Evolutionary conservation across 345 rosid species (phyloP).

Genomic region (Tarenaya hassleriana): DNA sequence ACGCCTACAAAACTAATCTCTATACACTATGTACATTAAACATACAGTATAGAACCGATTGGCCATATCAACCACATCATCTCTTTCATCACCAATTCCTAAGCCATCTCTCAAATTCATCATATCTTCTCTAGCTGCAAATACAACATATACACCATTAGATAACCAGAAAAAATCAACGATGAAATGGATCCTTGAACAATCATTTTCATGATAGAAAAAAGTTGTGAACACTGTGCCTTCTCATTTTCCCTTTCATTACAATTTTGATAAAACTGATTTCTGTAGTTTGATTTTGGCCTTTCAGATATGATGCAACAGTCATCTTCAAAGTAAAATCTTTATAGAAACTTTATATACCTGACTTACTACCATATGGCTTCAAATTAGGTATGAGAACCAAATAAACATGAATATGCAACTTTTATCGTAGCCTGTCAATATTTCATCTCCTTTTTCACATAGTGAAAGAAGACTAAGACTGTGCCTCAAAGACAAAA

Average conservation of each 20-base stretch:
- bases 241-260: background rate
- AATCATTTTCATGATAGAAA: background rate
- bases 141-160: background rate
- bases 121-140: conserved; percentile 59
- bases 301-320: background rate
- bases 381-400: conserved; percentile 1
- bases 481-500: too few species aligned
- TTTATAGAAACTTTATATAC: background rate
- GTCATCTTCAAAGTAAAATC: background rate
- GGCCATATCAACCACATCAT: conserved; percentile 51
- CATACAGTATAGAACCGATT: conserved; percentile 53
- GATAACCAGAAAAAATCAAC: background rate
- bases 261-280: background rate
- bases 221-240: background rate
- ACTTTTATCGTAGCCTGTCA: background rate
- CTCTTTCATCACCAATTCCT: conserved; percentile 57
- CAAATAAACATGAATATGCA: background rate
- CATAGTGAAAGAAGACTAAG: too few species aligned
- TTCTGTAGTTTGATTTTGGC: background rate
- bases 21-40: conserved; percentile 17
- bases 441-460: too few species aligned
- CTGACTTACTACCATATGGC: background rate
- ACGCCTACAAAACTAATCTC: conserved; percentile 1
- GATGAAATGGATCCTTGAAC: conserved; percentile 2
- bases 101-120: conserved; percentile 44